Conservation (phyloP, 2,329 filamentous ascomycete genomes). For the Trichoderma sp. region DNA sequence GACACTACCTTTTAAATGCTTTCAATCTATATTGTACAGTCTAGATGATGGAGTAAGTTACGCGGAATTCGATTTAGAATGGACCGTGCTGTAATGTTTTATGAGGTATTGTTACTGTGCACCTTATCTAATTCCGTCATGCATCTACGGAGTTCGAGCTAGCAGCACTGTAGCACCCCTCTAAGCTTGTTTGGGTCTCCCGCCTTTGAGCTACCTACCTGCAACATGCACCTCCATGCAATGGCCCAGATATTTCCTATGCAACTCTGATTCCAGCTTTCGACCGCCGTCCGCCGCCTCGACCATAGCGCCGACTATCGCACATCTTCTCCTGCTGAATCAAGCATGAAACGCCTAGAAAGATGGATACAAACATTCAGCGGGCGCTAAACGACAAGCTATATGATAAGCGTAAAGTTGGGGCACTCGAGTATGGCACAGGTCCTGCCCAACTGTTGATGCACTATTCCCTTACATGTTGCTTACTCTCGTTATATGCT, state of each 20-base stretch:
- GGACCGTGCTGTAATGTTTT: not conserved
- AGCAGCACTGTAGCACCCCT: not conserved
- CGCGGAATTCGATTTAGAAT: not conserved
- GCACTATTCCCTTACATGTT: slow-evolving; percentile 1
- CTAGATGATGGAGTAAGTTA: not conserved
- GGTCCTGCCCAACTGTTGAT: slow-evolving; percentile 4
- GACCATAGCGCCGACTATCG: slow-evolving; percentile 6
- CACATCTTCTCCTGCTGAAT: not conserved
- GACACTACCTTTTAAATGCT: not conserved
- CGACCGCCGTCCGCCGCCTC: not conserved
- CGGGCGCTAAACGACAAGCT: slow-evolving; percentile 95
- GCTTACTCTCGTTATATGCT: slow-evolving; percentile 30
- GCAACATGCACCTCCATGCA: not conserved
- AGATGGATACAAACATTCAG: slow-evolving; percentile 88
- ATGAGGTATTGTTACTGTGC: not conserved
- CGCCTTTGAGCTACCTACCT: not conserved
- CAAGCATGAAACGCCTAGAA: slow-evolving; percentile 19
- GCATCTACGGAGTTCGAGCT: not conserved
- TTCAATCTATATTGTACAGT: not conserved
- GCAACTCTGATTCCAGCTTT: not conserved
- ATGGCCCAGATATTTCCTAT: not conserved
- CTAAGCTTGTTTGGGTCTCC: not conserved
- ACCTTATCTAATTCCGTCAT: slow-evolving; percentile 12
- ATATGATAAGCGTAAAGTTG: slow-evolving; percentile 96
- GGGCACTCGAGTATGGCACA: slow-evolving; percentile 82